phyloP scores from a whole-genome alignment of 2,329 filamentous ascomycete genomes.

The Exophiala xenobiotica region DNA sequence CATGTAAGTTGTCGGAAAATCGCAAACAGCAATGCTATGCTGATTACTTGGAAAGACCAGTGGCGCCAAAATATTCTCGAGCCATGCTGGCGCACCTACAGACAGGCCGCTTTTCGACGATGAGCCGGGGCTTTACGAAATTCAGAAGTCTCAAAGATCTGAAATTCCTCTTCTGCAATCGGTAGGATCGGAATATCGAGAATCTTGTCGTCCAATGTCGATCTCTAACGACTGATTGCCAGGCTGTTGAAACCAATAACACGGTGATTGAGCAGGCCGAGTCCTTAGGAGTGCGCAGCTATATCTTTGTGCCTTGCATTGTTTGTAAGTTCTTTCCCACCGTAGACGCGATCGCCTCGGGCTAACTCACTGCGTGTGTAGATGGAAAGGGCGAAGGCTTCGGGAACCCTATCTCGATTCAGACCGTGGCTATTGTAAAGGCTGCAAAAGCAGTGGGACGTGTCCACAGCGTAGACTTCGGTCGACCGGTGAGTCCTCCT shows the following conservation, averaged over 20 bases:
- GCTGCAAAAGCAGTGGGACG: constrained; percentile 43
- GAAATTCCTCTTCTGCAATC: constrained; percentile 28
- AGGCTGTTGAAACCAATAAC: constrained; percentile 46
- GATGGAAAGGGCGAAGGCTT: constrained; percentile 51
- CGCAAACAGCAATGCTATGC: not conserved
- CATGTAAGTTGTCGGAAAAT: constrained; percentile 43
- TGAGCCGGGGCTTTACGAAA: constrained; percentile 44
- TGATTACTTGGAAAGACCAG: constrained; percentile 37
- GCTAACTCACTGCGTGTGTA: not conserved
- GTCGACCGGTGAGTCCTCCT: constrained; percentile 35
- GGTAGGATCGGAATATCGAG: constrained; percentile 25
- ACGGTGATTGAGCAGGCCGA: constrained; percentile 47
- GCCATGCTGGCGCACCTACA: constrained; percentile 46
- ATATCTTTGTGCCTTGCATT: constrained; percentile 56
- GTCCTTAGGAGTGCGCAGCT: constrained; percentile 46
- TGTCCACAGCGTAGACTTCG: constrained; percentile 46
- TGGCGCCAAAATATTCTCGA: constrained; percentile 55
- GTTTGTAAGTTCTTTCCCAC: constrained; percentile 38
- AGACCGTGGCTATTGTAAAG: constrained; percentile 49
- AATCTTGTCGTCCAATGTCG: no score
- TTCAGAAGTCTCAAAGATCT: constrained; percentile 42
- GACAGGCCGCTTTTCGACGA: constrained; percentile 46
- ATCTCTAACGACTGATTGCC: not conserved
- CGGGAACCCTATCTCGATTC: constrained; percentile 52
- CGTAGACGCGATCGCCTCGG: not conserved